Percentiles rank a stretch among this genome's conserved stretches.
phyloP scores from a whole-genome alignment of 2,329 filamentous ascomycete genomes.

The Xylariaceae sp. region DNA sequence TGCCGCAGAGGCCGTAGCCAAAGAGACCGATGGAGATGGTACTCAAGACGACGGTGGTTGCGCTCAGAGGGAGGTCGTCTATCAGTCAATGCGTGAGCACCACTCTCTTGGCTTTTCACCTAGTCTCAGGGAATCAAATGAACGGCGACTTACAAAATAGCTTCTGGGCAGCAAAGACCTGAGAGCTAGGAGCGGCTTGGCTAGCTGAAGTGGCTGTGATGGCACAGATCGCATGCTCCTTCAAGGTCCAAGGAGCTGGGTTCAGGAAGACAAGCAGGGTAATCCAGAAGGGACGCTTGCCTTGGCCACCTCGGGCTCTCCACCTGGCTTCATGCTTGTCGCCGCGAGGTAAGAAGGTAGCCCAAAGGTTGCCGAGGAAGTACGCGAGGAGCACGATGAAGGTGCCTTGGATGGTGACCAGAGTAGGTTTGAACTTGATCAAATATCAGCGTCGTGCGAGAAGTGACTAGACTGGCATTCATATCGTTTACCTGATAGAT shows the following conservation, averaged over 20 bases:
- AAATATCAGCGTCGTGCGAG: constrained; percentile 14
- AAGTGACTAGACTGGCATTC: not conserved
- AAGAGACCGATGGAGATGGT: constrained; percentile 52
- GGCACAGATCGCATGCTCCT: constrained; percentile 51
- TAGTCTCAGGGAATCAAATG: too few species aligned
- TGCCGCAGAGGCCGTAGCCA: constrained; percentile 49
- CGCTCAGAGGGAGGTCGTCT: constrained; percentile 39
- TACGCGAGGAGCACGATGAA: constrained; percentile 56
- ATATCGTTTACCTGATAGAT: constrained; percentile 48
- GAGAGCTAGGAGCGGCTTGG: constrained; percentile 38
- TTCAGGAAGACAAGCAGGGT: constrained; percentile 42
- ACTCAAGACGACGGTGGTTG: constrained; percentile 42
- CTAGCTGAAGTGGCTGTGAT: constrained; percentile 52
- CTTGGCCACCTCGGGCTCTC: constrained; percentile 36
- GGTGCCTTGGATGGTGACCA: constrained; percentile 43
- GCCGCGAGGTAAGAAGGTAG: constrained; percentile 44
- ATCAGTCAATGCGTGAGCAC: too few species aligned
- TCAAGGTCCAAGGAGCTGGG: constrained; percentile 46
- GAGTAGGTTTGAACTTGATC: constrained; percentile 53
- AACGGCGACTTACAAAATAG: constrained; percentile 38
- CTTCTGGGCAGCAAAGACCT: constrained; percentile 44
- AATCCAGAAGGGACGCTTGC: constrained; percentile 38
- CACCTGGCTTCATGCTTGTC: constrained; percentile 45
- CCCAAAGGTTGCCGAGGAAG: constrained; percentile 48
- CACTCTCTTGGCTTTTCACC: too few species aligned